These are phyloP conservation scores for Aspergillus fumigatus DNA, from an alignment of 2,329 filamentous ascomycete species.

Conservation along the genomic window DNA sequence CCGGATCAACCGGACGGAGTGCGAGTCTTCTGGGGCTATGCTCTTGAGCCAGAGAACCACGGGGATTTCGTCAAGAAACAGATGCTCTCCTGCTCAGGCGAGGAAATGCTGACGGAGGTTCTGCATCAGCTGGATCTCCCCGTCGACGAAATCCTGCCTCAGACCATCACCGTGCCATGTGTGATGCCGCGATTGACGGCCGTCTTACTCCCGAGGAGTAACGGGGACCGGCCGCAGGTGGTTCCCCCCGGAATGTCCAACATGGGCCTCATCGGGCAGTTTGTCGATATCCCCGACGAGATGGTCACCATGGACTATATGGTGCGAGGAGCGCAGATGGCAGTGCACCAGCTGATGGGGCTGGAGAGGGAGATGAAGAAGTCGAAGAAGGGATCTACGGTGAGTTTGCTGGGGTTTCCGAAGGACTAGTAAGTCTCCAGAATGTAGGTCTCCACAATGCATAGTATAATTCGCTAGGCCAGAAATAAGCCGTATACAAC, in stretches of 20 bases:
- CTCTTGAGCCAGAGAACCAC: conserved; percentile 32
- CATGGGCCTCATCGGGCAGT: conserved; percentile 40
- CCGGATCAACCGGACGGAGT: conserved; percentile 30
- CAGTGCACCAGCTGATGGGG: conserved; percentile 30
- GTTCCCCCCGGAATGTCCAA: conserved; percentile 36
- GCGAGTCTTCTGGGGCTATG: conserved; percentile 40
- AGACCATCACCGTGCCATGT: conserved; percentile 33
- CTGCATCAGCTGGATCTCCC: conserved; percentile 38
- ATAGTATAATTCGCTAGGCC: not conserved
- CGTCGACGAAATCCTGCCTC: conserved; percentile 20
- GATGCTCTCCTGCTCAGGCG: conserved; percentile 39
- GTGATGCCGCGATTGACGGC: conserved; percentile 40
- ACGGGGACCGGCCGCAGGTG: conserved; percentile 36
- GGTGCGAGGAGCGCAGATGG: conserved; percentile 33
- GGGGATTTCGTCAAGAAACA: conserved; percentile 39
- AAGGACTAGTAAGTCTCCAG: not conserved
- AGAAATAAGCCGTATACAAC: not conserved
- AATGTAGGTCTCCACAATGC: not conserved
- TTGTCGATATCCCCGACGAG: conserved; percentile 39
- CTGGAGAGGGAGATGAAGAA: conserved; percentile 8
- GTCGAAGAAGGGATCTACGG: conserved; percentile 1
- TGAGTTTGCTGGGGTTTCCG: not conserved
- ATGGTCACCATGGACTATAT: conserved; percentile 40
- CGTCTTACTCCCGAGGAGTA: conserved; percentile 32
- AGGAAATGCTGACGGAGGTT: conserved; percentile 39